These are phyloP conservation scores for Scalesia atractyloides DNA, from an alignment of 129 eudicot genomes.

Conservation along the genomic window DNA sequence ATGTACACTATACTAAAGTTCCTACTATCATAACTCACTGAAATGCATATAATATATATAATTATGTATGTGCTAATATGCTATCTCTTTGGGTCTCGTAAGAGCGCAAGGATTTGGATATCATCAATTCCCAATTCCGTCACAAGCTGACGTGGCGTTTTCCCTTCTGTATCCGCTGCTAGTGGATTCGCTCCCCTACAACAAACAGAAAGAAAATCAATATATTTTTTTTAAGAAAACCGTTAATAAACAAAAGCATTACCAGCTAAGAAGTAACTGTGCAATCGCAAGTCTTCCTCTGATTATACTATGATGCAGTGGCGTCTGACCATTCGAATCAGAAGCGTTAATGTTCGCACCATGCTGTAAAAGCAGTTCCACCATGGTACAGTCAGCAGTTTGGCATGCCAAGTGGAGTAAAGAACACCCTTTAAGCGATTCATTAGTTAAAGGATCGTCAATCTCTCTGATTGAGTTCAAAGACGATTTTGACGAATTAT, in stretches of 20 bases:
- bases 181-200: conserved; percentile 76
- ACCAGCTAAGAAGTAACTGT: conserved; percentile 76
- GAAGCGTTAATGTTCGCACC: conserved; percentile 69
- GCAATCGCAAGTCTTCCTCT: conserved; percentile 61
- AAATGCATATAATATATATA: background rate
- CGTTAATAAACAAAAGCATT: conserved; percentile 9
- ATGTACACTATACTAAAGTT: conserved; percentile 33
- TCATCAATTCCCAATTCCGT: conserved; percentile 55
- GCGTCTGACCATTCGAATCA: conserved; percentile 79
- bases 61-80: conserved; percentile 10
- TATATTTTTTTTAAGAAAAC: background rate
- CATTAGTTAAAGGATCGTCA: conserved; percentile 47
- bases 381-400: conserved; percentile 84
- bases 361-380: conserved; percentile 81
- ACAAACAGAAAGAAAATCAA: conserved; percentile 10
- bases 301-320: conserved; percentile 75
- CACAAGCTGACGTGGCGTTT: conserved; percentile 61
- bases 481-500: conserved; percentile 39
- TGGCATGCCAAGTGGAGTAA: conserved; percentile 90
- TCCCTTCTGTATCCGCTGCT: conserved; percentile 55
- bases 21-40: conserved; percentile 23
- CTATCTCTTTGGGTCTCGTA: conserved; percentile 53
- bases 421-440: conserved; percentile 67
- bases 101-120: conserved; percentile 61
- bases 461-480: conserved; percentile 37